Evolutionary conservation across 1,139 yeast genomes (phyloP).

Genomic region (Candida pseudoviswanathii): DNA sequence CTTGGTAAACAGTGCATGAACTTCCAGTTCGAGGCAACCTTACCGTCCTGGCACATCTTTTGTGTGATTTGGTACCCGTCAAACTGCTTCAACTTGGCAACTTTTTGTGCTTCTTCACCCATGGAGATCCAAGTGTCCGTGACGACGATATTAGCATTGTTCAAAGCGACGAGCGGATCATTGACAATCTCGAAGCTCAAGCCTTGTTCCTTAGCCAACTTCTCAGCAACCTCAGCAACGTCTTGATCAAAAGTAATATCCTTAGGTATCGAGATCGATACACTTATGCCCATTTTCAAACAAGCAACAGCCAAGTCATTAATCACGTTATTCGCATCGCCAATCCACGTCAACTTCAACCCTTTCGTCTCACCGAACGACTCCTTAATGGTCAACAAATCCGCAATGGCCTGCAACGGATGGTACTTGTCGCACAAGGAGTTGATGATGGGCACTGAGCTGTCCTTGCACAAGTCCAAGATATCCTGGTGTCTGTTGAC

Average conservation of each 20-base stretch:
- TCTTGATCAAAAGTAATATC: slow-evolving; percentile 65
- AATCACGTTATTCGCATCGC: slow-evolving; percentile 94
- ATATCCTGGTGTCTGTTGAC: slow-evolving; percentile 86
- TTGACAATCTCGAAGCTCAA: slow-evolving; percentile 64
- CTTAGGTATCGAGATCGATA: slow-evolving; percentile 79
- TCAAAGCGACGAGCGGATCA: slow-evolving; percentile 73
- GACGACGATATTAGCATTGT: slow-evolving; percentile 76
- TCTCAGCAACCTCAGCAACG: slow-evolving; percentile 57
- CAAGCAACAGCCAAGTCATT: slow-evolving; percentile 94
- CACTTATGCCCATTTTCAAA: slow-evolving; percentile 80
- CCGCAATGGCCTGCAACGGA: slow-evolving; percentile 95
- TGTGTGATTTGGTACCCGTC: slow-evolving; percentile 81
- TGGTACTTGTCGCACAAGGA: slow-evolving; percentile 92
- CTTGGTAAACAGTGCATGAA: slow-evolving; percentile 98
- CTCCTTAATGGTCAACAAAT: slow-evolving; percentile 82
- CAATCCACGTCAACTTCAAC: slow-evolving; percentile 90
- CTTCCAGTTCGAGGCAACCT: slow-evolving; percentile 71
- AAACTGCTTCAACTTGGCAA: slow-evolving; percentile 73
- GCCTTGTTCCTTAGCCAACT: slow-evolving; percentile 54
- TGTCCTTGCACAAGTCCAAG: slow-evolving; percentile 69
- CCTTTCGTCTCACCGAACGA: slow-evolving; percentile 58
- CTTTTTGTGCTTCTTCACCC: slow-evolving; percentile 91
- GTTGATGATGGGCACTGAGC: slow-evolving; percentile 88
- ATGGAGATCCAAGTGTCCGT: slow-evolving; percentile 98
- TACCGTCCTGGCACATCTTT: slow-evolving; percentile 56